Base-by-base conservation (phyloP, 495 filamentous ascomycete genomes). In the Pseudevernia furfuracea region DNA sequence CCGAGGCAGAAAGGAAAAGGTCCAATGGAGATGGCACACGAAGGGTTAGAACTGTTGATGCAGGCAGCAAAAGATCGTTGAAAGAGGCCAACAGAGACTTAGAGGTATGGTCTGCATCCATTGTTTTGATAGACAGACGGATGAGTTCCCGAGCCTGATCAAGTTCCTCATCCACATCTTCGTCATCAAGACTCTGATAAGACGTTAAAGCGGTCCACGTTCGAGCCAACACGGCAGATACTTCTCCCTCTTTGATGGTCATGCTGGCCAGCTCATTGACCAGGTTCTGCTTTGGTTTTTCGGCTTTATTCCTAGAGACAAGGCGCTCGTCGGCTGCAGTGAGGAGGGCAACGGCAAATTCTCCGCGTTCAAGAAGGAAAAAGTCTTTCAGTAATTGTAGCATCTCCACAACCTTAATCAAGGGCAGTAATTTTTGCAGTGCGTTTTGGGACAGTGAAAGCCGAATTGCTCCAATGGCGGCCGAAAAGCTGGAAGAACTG, bases 341-440 rank as follows among this genome's bases (percentile, higher is more conserved):
- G 1, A 94, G 89, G 25, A 98, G 77, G 14, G 89, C 85, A 66
- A 93, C 83, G 10, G 90, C 91, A 74, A 98, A 98, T 71, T 97
- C 94, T 14, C 94, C 93, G 23, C 89, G 82, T 14, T 89, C 84
- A 14, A 98, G 83, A 14, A 98, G 81, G 68, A 96, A 89, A 72
- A 96, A 97, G 58, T 93, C 85, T 61, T 91, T 84, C 0, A 96
- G 82, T 30, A 96, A 77, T 52, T 83, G 79, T 14, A 98, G 79
- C 46, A 88, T 83, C 64, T 95, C 87, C 5, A 92, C 75, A 28
- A 96, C 89, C 61, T 85, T 87, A 8, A 81, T 79, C 32, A 89
- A 74, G 0, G 93, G 93, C 12, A 97, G 76, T 4, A 97, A 76
- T 63, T 87, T 87, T 52, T 91, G 89, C 34, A 97, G 76, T 0